Evolutionary conservation across 169 alveolate genomes (phyloP).

Genomic region (Plasmodium fragile): DNA sequence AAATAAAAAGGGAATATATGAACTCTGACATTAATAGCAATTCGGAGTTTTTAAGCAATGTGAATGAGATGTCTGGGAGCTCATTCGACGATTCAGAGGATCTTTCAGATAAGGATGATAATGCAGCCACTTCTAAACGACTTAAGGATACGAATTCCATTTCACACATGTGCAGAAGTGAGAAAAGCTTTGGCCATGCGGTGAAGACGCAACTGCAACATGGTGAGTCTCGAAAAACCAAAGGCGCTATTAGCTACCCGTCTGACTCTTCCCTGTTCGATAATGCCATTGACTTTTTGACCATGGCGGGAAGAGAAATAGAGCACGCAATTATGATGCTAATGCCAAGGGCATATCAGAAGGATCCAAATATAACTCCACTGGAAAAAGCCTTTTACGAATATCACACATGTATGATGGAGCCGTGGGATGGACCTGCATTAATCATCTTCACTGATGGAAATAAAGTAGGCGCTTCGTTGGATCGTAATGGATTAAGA

Average conservation of each 20-base stretch:
- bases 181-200: conserved; percentile 17
- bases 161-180: neutral
- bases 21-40: conserved; percentile 72
- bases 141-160: neutral
- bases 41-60: conserved; percentile 65
- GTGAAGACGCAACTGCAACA: conserved; percentile 19
- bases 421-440: conserved; percentile 90
- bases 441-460: conserved; percentile 85
- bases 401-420: conserved; percentile 85
- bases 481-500: conserved; percentile 86
- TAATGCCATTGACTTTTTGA: conserved; percentile 70
- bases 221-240: conserved; percentile 58
- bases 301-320: conserved; percentile 74
- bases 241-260: conserved; percentile 72
- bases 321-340: conserved; percentile 77
- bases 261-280: conserved; percentile 74
- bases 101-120: neutral
- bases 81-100: conserved; percentile 29
- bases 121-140: neutral
- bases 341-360: conserved; percentile 78
- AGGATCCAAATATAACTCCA: conserved; percentile 73
- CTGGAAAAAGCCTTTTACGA: conserved; percentile 75
- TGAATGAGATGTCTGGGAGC: conserved; percentile 35
- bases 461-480: conserved; percentile 83
- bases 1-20: conserved; percentile 70